Conservation (phyloP, 345 rosid species). For the Populus davidiana region DNA sequence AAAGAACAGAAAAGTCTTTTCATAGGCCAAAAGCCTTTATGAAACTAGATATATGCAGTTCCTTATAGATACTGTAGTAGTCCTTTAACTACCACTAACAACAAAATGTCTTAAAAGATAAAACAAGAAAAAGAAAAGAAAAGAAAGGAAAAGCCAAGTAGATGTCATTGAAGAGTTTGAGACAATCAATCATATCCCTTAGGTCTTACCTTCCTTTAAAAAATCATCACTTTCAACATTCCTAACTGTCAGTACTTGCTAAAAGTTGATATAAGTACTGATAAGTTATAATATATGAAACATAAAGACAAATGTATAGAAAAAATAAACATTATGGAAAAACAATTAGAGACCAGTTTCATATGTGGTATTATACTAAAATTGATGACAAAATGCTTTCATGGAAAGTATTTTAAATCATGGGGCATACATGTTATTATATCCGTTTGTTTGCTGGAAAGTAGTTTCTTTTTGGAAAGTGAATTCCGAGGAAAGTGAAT, state of each 20-base stretch:
- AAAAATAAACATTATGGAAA: neutral
- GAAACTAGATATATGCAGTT: constrained; percentile 89
- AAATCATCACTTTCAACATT: neutral
- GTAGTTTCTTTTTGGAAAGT: no score
- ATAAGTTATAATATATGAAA: no score
- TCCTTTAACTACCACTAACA: constrained; percentile 79
- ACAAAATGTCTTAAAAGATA: constrained; percentile 34
- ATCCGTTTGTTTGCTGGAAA: no score
- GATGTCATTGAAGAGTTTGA: neutral
- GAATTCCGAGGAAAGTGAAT: no score
- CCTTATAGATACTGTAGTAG: constrained; percentile 75
- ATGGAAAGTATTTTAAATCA: neutral
- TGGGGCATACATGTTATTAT: constrained; percentile 24
- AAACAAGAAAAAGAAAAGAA: neutral
- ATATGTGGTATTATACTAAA: neutral
- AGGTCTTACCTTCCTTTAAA: neutral
- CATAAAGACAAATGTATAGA: neutral
- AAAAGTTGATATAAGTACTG: no score
- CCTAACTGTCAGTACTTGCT: no score
- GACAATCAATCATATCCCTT: neutral
- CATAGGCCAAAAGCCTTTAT: constrained; percentile 69
- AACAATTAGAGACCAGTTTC: neutral
- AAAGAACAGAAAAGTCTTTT: neutral
- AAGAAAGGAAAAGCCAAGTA: neutral
- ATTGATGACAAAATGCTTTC: neutral